phyloP scores from a whole-genome alignment of 2,329 filamentous ascomycete genomes.

The Cordyceps fumosorosea region DNA sequence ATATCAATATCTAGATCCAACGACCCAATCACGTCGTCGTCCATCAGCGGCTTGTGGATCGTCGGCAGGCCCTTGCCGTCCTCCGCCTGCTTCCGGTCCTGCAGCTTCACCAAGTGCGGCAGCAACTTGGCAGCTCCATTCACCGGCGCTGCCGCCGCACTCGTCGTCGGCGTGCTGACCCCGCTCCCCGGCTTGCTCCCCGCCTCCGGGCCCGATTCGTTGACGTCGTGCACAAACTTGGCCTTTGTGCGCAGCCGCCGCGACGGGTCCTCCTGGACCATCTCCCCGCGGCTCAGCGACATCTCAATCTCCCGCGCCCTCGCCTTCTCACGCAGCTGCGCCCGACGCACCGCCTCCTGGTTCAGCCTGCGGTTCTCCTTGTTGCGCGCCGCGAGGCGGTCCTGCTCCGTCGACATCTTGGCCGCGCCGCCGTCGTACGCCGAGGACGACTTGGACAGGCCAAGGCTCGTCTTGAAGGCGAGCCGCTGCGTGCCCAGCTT shows the following conservation, averaged over 20 bases:
- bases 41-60: constrained; percentile 73
- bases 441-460: constrained; percentile 35
- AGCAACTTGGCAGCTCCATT: constrained; percentile 37
- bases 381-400: constrained; percentile 78
- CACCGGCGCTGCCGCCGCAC: constrained; percentile 43
- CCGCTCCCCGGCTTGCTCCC: constrained; percentile 43
- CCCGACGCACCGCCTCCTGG: constrained; percentile 82
- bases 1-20: constrained; percentile 90
- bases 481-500: constrained; percentile 61
- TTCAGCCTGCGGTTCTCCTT: constrained; percentile 77
- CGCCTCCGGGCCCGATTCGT: constrained; percentile 28
- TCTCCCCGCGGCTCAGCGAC: constrained; percentile 57
- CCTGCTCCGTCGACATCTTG: constrained; percentile 59
- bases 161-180: constrained; percentile 38
- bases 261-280: constrained; percentile 50
- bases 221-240: constrained; percentile 61
- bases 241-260: constrained; percentile 60
- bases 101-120: constrained; percentile 48
- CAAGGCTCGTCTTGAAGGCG: constrained; percentile 63
- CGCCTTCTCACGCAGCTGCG: constrained; percentile 74
- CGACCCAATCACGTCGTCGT: constrained; percentile 86
- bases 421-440: constrained; percentile 25
- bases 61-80: constrained; percentile 57
- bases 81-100: constrained; percentile 45
- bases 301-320: constrained; percentile 54